phyloP scores from a whole-genome alignment of 1,139 yeast genomes.

The Kurtzmaniella quercitrusa region DNA sequence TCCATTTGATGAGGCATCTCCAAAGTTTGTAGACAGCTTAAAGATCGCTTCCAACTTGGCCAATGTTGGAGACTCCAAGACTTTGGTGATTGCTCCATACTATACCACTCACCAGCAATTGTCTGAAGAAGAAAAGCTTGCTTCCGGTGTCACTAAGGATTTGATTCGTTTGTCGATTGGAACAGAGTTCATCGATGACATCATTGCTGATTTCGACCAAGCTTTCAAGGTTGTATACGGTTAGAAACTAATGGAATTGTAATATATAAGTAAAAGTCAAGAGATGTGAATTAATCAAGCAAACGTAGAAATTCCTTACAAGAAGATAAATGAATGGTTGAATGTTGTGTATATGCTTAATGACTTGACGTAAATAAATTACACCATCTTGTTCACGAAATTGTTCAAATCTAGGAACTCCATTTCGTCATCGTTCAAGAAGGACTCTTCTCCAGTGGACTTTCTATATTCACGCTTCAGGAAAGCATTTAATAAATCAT shows the following conservation, averaged over 20 bases:
- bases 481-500: slow-evolving; percentile 3
- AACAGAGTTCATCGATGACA: slow-evolving; percentile 84
- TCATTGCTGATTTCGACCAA: slow-evolving; percentile 82
- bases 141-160: slow-evolving; percentile 84
- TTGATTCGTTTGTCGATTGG: slow-evolving; percentile 87
- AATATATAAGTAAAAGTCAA: too few species aligned
- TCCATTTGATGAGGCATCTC: slow-evolving; percentile 71
- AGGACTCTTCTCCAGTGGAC: slow-evolving; percentile 12
- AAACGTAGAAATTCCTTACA: too few species aligned
- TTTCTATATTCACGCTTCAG: slow-evolving; percentile 3
- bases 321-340: too few species aligned
- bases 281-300: too few species aligned
- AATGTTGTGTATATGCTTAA: background rate
- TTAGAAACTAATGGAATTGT: slow-evolving; percentile 4
- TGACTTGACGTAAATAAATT: background rate
- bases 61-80: slow-evolving; percentile 94
- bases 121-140: slow-evolving; percentile 69
- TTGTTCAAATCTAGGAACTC: slow-evolving; percentile 21
- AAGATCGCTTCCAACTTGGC: slow-evolving; percentile 89
- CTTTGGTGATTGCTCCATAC: slow-evolving; percentile 92
- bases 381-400: slow-evolving; percentile 11
- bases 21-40: slow-evolving; percentile 75
- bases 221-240: slow-evolving; percentile 57
- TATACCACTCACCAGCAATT: slow-evolving; percentile 95
- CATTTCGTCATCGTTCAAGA: slow-evolving; percentile 28